Conservation (phyloP, 2,329 filamentous ascomycete species). For the Diaporthe destruens region DNA sequence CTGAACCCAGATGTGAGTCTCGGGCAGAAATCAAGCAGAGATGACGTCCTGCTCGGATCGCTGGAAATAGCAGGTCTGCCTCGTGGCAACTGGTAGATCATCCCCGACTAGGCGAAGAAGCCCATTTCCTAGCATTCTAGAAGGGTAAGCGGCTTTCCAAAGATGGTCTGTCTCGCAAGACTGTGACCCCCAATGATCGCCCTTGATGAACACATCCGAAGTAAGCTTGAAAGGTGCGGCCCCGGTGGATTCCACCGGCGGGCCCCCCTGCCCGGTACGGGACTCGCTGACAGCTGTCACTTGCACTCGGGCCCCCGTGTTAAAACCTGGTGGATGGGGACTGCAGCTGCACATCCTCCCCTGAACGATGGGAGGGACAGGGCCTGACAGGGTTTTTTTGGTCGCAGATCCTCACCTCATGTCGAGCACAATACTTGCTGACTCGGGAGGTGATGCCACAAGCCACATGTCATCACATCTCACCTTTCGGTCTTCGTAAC, state of each 20-base stretch:
- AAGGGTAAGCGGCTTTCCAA: slow-evolving; percentile 12
- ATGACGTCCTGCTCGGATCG: slow-evolving; percentile 15
- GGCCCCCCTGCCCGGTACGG: slow-evolving; percentile 34
- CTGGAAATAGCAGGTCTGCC: neutral
- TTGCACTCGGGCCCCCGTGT: slow-evolving; percentile 21
- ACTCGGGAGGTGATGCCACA: slow-evolving; percentile 26
- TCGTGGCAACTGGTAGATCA: slow-evolving; percentile 15
- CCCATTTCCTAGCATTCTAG: slow-evolving; percentile 18
- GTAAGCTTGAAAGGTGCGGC: slow-evolving; percentile 37
- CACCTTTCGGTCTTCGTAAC: neutral
- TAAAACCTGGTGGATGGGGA: neutral
- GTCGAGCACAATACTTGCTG: slow-evolving; percentile 32
- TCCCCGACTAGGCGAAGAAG: slow-evolving; percentile 4
- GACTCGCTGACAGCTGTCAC: slow-evolving; percentile 41
- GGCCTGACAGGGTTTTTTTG: neutral
- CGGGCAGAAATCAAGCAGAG: slow-evolving; percentile 7
- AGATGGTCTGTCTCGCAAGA: slow-evolving; percentile 2
- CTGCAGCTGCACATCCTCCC: neutral
- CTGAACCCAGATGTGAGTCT: neutral
- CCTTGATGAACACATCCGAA: slow-evolving; percentile 30
- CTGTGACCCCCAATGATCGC: slow-evolving; percentile 23
- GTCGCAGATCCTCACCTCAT: slow-evolving; percentile 12
- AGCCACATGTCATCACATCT: slow-evolving; percentile 8
- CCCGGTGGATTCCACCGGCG: slow-evolving; percentile 14
- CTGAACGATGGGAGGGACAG: slow-evolving; percentile 2